Percentiles rank a stretch among this genome's conserved stretches.
Evolutionary conservation across 257 asterid species (phyloP).

Genomic region (Paraleonurus japonicus): DNA sequence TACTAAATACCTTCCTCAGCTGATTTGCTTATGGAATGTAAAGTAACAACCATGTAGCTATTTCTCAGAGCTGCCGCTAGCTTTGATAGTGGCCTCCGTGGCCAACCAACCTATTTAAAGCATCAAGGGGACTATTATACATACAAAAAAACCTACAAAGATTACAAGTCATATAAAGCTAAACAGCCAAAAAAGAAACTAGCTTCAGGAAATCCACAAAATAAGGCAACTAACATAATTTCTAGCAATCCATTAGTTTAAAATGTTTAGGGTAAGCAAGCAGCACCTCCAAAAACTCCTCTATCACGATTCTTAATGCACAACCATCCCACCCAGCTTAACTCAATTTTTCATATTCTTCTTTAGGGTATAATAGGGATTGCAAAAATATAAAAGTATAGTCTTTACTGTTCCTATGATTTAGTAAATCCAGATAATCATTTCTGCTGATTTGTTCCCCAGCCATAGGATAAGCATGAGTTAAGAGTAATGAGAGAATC

Average conservation of each 20-base stretch:
- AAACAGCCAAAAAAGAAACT: neutral
- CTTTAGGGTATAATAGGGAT: neutral
- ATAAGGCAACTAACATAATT: neutral
- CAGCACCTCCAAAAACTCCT: neutral
- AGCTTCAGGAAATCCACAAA: neutral
- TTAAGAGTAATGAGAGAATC: neutral
- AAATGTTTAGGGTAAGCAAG: neutral
- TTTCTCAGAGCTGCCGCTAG: constrained; percentile 90
- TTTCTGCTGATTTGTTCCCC: neutral
- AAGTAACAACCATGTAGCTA: constrained; percentile 90
- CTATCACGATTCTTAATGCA: neutral
- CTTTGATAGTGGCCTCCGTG: constrained; percentile 88
- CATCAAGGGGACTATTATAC: constrained; percentile 7
- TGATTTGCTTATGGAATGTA: constrained; percentile 66
- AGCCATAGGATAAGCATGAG: neutral
- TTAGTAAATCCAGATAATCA: neutral
- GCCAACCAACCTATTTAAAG: constrained; percentile 92
- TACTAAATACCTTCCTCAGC: constrained; percentile 65
- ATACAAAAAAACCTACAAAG: neutral
- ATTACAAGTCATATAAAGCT: neutral
- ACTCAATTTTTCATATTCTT: neutral
- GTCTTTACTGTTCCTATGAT: neutral
- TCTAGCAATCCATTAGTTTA: neutral
- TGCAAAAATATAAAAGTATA: neutral
- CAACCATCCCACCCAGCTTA: neutral